These are phyloP conservation scores for Cutaneotrichosporon sp. DNA, from an alignment of 1,284 basidiomycete species.

Conservation along the genomic window DNA sequence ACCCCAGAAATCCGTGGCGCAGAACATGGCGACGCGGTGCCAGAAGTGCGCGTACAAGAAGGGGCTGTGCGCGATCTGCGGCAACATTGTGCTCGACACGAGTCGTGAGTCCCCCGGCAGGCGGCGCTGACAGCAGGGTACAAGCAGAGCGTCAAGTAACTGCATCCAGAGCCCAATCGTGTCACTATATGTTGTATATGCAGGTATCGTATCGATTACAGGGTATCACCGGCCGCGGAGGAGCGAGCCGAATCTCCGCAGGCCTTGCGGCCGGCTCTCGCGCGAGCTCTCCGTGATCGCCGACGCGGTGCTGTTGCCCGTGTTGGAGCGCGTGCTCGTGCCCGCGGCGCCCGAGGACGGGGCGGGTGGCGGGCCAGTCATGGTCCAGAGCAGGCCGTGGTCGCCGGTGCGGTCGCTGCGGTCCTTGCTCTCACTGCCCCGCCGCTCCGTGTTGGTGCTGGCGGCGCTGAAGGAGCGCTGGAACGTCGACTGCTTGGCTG, in stretches of 20 bases:
- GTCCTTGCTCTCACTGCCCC: slow-evolving; percentile 11
- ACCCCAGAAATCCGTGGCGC: slow-evolving; percentile 40
- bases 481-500: slow-evolving; percentile 9
- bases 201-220: slow-evolving; percentile 15
- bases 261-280: background rate
- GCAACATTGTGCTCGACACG: slow-evolving; percentile 48
- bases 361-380: background rate
- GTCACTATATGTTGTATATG: slow-evolving; percentile 21
- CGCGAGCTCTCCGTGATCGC: slow-evolving; percentile 1
- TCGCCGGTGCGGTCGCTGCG: slow-evolving; percentile 6
- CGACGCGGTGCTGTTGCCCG: background rate
- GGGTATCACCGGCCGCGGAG: slow-evolving; percentile 18
- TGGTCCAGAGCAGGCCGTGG: background rate
- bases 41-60: slow-evolving; percentile 55
- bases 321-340: slow-evolving; percentile 2
- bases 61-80: slow-evolving; percentile 54
- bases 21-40: slow-evolving; percentile 52
- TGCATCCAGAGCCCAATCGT: slow-evolving; percentile 8
- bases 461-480: slow-evolving; percentile 7
- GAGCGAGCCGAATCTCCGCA: slow-evolving; percentile 43
- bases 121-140: slow-evolving; percentile 31
- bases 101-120: slow-evolving; percentile 29
- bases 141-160: slow-evolving; percentile 44
- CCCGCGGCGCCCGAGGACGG: slow-evolving; percentile 5
- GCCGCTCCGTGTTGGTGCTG: slow-evolving; percentile 7